Evolutionary conservation across 176 grass and related monocot species (phyloP), one percentile per base, ranked within the genome.

Genomic region (Calamus simplicifolius): DNA sequence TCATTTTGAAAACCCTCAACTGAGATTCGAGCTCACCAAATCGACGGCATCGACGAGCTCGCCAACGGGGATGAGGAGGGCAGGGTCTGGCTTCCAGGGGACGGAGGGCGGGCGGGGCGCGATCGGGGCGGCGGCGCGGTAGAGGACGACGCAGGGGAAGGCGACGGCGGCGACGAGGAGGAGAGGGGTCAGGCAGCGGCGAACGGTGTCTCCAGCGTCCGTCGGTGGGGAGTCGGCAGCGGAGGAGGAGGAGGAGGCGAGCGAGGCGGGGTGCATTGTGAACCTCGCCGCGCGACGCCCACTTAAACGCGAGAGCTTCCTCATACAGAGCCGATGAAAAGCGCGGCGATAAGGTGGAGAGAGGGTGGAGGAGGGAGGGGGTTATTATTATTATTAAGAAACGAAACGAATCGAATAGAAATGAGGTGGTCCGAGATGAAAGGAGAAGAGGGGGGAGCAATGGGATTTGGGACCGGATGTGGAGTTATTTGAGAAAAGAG

Each of bases 121-220:
- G 5, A 28, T 1, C 56, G 16, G 57, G 6, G 72, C 21, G 19
- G 65, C 59, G 54, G 69, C 69, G 21, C 73, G 50, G 77, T 81
- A 73, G 50, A 85, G 54, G 57, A 85, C 59, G 31, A 73, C 77
- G 61, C 69, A 81, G 58, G 69, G 78, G 29, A 81, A 65, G 30
- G 69, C 64, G 30, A 77, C 59, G 38, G 78, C 69, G 16, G 73
- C 73, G 14, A 51, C 58, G 31, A 81, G 51, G 54, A 77, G 73
- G 59, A 85, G 50, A 49, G 16, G 49, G 58, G 54, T 18, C 50
- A 70, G 52, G 26, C 59, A 58, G 18, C 6, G 43, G 58, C 73
- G 59, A 2, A 81, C 49, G 18, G 54, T 19, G n/a, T 25, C 49
- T 5, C 16, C 28, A 3, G 15, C 58, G 6, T 29, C 26, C 14